These are phyloP conservation scores for Septoria linicola DNA, from an alignment of 2,329 filamentous ascomycete genomes.

Conservation along the genomic window DNA sequence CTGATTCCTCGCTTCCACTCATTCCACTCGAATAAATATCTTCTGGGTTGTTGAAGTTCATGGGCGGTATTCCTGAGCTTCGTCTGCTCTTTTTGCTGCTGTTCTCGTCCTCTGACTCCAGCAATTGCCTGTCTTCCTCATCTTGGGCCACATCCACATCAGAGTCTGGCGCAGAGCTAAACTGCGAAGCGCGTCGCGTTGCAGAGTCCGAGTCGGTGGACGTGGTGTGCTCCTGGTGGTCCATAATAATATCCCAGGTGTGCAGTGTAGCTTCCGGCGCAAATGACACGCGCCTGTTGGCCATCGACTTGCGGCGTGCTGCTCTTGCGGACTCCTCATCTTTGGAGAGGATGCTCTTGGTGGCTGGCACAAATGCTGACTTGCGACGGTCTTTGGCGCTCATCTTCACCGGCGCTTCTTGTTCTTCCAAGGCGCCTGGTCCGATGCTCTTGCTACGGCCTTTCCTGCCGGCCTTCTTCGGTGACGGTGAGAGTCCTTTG, in stretches of 20 bases:
- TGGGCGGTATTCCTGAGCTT: conserved; percentile 65
- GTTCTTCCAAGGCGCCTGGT: conserved; percentile 80
- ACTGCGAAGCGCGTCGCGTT: conserved; percentile 69
- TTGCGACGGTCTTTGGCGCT: conserved; percentile 37
- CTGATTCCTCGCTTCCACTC: conserved; percentile 54
- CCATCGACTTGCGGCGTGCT: conserved; percentile 71
- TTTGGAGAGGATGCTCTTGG: conserved; percentile 58
- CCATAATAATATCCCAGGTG: conserved; percentile 85
- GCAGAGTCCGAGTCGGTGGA: conserved; percentile 69
- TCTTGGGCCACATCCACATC: conserved; percentile 59
- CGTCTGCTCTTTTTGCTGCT: conserved; percentile 61
- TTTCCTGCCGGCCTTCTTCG: conserved; percentile 54
- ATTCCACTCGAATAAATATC: conserved; percentile 71
- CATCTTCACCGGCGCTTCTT: conserved; percentile 54
- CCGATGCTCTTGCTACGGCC: conserved; percentile 94
- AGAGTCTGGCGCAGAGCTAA: conserved; percentile 42
- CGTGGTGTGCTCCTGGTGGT: conserved; percentile 85
- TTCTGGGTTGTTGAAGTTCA: conserved; percentile 65
- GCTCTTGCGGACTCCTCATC: conserved; percentile 59
- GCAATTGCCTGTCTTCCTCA: conserved; percentile 41
- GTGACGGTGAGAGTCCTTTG: conserved; percentile 22
- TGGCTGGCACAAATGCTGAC: conserved; percentile 50
- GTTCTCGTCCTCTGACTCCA: conserved; percentile 64
- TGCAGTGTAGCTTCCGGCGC: conserved; percentile 95
- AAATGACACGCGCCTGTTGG: conserved; percentile 92